phyloP scores from a whole-genome alignment of 345 rosid genomes.

The Abelmoschus esculentus region DNA sequence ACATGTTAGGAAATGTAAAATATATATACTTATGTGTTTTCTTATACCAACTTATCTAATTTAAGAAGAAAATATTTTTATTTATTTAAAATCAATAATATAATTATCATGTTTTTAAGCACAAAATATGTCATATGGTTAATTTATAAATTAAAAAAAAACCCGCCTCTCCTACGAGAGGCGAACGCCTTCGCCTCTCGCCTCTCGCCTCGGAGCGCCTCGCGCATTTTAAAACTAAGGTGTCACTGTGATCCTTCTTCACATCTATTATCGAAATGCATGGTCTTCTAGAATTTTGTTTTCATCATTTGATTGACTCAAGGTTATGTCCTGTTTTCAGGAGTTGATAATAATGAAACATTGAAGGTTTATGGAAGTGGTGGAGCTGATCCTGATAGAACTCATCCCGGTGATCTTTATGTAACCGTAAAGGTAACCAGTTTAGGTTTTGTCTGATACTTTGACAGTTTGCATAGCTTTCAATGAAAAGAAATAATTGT shows the following conservation, averaged over 20 bases:
- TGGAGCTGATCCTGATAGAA: conserved; percentile 94
- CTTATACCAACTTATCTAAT: too few relatives aligned
- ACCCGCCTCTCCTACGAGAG: too few relatives aligned
- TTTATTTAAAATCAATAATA: too few relatives aligned
- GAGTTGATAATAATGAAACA: conserved; percentile 71
- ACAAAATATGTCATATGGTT: too few relatives aligned
- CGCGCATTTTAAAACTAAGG: too few relatives aligned
- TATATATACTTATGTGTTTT: too few relatives aligned
- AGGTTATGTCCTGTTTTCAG: conserved; percentile 28
- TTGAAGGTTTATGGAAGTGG: conserved; percentile 71
- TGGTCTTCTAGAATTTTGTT: background rate
- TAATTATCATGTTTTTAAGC: too few relatives aligned
- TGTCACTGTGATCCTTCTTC: background rate
- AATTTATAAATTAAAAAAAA: too few relatives aligned
- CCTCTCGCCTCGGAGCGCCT: too few relatives aligned
- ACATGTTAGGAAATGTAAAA: too few relatives aligned
- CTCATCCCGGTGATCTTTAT: conserved; percentile 90
- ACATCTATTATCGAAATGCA: background rate
- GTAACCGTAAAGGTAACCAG: conserved; percentile 64
- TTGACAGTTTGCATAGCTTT: background rate
- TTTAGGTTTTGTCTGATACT: conserved; percentile 11
- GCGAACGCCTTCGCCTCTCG: too few relatives aligned
- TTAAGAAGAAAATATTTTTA: too few relatives aligned
- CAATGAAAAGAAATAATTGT: background rate
- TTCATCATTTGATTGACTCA: background rate